Evolutionary conservation across 768 basidiomycete genomes (phyloP).

Genomic region (Leccinellum albellum): DNA sequence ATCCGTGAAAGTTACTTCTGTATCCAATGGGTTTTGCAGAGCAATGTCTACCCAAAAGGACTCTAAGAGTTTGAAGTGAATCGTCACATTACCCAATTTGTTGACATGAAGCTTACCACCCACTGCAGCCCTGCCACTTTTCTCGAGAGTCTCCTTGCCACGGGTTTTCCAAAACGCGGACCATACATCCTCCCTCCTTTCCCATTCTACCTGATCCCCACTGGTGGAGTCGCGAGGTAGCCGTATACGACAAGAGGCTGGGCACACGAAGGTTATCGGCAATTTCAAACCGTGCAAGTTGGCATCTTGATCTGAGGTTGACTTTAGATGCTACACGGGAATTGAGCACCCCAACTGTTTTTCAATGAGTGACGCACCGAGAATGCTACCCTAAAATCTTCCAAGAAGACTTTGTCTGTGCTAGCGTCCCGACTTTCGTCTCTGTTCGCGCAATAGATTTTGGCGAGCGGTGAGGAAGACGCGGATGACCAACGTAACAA

Average conservation of each 20-base stretch:
- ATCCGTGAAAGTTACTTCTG: slow-evolving; percentile 66
- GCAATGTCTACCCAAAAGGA: slow-evolving; percentile 73
- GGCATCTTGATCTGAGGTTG: slow-evolving; percentile 47
- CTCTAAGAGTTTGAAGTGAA: slow-evolving; percentile 41
- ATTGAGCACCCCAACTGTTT: not conserved
- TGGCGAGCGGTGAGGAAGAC: slow-evolving; percentile 15
- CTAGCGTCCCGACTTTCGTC: slow-evolving; percentile 32
- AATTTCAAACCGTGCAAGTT: slow-evolving; percentile 48
- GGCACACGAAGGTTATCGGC: slow-evolving; percentile 64
- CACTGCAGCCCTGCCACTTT: slow-evolving; percentile 56
- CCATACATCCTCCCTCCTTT: slow-evolving; percentile 65
- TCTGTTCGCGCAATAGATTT: slow-evolving; percentile 12
- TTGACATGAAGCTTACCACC: slow-evolving; percentile 44
- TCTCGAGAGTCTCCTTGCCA: slow-evolving; percentile 54
- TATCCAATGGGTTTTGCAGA: slow-evolving; percentile 67
- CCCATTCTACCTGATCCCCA: slow-evolving; percentile 53
- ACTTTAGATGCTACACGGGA: slow-evolving; percentile 61
- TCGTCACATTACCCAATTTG: not conserved
- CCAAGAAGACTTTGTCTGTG: slow-evolving; percentile 69
- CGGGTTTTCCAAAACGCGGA: slow-evolving; percentile 49
- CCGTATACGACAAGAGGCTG: slow-evolving; percentile 53
- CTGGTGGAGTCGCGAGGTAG: slow-evolving; percentile 48
- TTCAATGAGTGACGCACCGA: slow-evolving; percentile 46
- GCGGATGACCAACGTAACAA: slow-evolving; percentile 52
- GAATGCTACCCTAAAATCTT: slow-evolving; percentile 87